A percentile compares a stretch with the other conserved stretches of the same genome.
Conservation (phyloP, 2,329 filamentous ascomycete genomes). For the Talaromyces sp. region DNA sequence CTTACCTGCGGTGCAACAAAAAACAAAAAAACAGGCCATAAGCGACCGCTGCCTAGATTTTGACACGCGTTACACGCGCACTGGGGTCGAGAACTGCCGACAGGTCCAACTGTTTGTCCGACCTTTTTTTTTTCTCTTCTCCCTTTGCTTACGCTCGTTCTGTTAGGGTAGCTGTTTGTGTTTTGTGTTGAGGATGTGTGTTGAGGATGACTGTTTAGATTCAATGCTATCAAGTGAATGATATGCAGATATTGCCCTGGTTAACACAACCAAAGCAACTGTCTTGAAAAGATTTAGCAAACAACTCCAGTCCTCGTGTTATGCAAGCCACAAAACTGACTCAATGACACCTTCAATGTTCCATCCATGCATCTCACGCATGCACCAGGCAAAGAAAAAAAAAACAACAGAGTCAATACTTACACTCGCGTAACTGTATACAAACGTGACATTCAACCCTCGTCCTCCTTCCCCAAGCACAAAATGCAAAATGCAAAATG, state of each 20-base stretch:
- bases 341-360: too few relatives aligned
- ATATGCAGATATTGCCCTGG: background rate
- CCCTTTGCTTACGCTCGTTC: background rate
- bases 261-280: background rate
- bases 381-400: background rate
- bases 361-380: too few relatives aligned
- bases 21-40: background rate
- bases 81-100: background rate
- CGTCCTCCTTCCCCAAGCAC: too few relatives aligned
- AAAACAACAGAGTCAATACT: background rate
- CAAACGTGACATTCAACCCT: background rate
- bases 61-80: background rate
- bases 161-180: too few relatives aligned
- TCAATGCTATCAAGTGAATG: background rate
- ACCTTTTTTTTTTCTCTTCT: background rate
- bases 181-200: background rate
- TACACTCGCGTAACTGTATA: background rate
- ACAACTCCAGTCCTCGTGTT: background rate
- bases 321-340: background rate
- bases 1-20: background rate
- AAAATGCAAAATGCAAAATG: too few relatives aligned
- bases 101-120: background rate
- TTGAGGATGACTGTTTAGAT: background rate
- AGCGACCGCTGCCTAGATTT: background rate
- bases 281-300: background rate